Evolutionary conservation across 306 rosid species (phyloP).

Genomic region (Vigna unguiculata): DNA sequence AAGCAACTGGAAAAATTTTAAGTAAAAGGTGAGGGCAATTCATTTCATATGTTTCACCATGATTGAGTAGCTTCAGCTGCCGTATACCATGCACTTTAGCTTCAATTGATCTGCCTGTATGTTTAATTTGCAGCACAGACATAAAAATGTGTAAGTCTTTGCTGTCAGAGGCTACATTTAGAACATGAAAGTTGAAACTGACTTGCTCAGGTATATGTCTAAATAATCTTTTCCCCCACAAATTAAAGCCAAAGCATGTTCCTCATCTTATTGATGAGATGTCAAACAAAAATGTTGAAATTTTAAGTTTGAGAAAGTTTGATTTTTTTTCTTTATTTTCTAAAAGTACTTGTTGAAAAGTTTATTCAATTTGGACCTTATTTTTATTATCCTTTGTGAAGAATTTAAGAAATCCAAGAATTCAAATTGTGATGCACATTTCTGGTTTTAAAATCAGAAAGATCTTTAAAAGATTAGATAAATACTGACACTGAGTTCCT

Average conservation of each 20-base stretch:
- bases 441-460: constrained; percentile 18
- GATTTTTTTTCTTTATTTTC: too few species aligned
- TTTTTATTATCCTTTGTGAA: background rate
- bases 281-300: background rate
- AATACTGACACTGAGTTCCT: background rate
- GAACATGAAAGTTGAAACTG: constrained; percentile 3
- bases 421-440: constrained; percentile 3
- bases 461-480: background rate
- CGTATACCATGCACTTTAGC: constrained; percentile 73
- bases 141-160: background rate
- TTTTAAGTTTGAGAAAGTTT: too few species aligned
- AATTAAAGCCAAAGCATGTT: background rate
- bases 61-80: constrained; percentile 69
- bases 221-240: background rate
- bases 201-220: background rate
- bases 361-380: too few species aligned
- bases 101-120: constrained; percentile 80
- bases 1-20: constrained; percentile 68
- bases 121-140: background rate
- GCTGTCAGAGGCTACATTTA: background rate
- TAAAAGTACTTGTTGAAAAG: too few species aligned
- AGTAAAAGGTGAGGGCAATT: constrained; percentile 70
- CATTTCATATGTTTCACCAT: constrained; percentile 88
- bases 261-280: background rate
- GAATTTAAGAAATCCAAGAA: background rate